phyloP scores from a whole-genome alignment of 805 yeast species.

The Komagataella mondaviorum region DNA sequence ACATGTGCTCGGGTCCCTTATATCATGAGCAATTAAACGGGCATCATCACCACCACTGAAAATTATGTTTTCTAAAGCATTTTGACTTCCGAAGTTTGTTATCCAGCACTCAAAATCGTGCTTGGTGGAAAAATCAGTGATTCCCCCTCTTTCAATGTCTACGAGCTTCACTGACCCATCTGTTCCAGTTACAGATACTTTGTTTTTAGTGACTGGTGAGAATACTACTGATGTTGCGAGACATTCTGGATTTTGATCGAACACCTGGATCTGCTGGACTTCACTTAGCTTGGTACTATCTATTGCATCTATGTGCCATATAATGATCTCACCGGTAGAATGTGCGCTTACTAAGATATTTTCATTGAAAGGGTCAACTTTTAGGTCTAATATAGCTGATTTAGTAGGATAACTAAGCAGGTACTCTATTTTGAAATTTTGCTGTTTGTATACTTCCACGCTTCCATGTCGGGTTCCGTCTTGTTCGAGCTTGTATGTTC shows the following conservation, averaged over 20 bases:
- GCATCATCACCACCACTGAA: conserved; percentile 92
- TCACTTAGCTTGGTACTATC: conserved; percentile 9
- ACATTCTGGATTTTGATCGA: conserved; percentile 22
- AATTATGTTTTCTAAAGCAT: conserved; percentile 39
- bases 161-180: conserved; percentile 44
- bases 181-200: conserved; percentile 49
- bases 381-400: conserved; percentile 69
- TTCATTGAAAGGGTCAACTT: conserved; percentile 43
- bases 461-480: conserved; percentile 54
- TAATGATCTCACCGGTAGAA: conserved; percentile 59
- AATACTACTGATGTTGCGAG: conserved; percentile 57
- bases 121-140: conserved; percentile 16
- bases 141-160: conserved; percentile 11
- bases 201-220: conserved; percentile 24
- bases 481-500: conserved; percentile 67
- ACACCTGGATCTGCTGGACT: conserved; percentile 26
- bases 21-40: conserved; percentile 60
- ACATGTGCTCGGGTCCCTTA: conserved; percentile 21
- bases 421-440: conserved; percentile 4
- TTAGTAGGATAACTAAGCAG: conserved; percentile 21
- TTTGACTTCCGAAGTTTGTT: conserved; percentile 50
- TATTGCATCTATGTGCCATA: conserved; percentile 37
- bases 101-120: conserved; percentile 88
- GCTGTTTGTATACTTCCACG: conserved; percentile 27
- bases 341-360: conserved; percentile 48